Conservation (phyloP, 2,329 filamentous ascomycete genomes). For the Penicillium sp. region DNA sequence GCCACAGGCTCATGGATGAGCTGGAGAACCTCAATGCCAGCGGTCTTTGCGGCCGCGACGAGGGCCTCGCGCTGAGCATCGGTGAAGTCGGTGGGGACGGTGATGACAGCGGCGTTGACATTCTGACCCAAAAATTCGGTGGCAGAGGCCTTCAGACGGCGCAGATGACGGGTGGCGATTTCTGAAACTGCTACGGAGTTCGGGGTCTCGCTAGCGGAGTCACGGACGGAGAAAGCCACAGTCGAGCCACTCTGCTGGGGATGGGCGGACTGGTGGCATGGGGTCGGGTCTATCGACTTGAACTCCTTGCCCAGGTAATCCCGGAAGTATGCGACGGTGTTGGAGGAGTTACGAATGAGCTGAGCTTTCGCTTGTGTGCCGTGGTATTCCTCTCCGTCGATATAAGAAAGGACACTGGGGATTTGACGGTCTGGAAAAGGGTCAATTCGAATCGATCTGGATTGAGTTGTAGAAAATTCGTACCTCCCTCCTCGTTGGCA, state of each 20-base stretch:
- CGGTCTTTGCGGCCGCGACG: constrained; percentile 67
- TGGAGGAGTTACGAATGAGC: constrained; percentile 82
- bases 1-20: constrained; percentile 88
- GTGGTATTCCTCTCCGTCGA: constrained; percentile 93
- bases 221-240: constrained; percentile 77
- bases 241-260: constrained; percentile 66
- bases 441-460: constrained; percentile 15
- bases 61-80: constrained; percentile 82
- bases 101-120: constrained; percentile 91
- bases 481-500: constrained; percentile 96
- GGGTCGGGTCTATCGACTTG: constrained; percentile 92
- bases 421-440: constrained; percentile 79
- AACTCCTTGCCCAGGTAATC: constrained; percentile 95
- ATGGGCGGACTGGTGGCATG: constrained; percentile 89
- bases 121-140: constrained; percentile 88
- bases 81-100: constrained; percentile 86
- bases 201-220: constrained; percentile 59
- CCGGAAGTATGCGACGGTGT: constrained; percentile 92
- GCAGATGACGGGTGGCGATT: constrained; percentile 75
- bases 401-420: constrained; percentile 87
- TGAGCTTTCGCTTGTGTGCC: constrained; percentile 92
- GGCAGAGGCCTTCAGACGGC: constrained; percentile 73
- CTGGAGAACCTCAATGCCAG: constrained; percentile 83
- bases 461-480: constrained; percentile 29
- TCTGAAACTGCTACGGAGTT: constrained; percentile 73